phyloP scores from a whole-genome alignment of 2,329 filamentous ascomycete species.

The Sarocladium brachiariae region DNA sequence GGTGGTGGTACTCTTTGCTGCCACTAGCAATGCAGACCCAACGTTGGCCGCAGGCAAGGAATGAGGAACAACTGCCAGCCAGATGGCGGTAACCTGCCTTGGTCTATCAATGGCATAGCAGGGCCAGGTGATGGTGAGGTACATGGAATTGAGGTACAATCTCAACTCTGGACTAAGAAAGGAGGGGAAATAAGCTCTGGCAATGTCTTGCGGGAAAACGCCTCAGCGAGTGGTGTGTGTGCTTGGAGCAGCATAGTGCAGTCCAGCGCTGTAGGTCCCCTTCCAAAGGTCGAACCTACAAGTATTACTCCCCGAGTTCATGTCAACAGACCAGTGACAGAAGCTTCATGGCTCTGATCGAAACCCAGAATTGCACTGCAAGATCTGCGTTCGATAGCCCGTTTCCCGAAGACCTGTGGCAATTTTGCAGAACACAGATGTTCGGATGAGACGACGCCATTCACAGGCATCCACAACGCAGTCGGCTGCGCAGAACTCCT shows the following conservation, averaged over 20 bases:
- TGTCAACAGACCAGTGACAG: not conserved
- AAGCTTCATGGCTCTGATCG: too few species aligned
- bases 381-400: too few species aligned
- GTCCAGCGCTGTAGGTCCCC: not conserved
- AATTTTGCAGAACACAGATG: too few species aligned
- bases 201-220: not conserved
- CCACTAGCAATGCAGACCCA: slow-evolving; percentile 2
- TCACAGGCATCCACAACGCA: too few species aligned
- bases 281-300: not conserved
- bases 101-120: too few species aligned
- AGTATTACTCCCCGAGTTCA: too few species aligned
- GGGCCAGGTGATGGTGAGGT: not conserved
- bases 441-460: too few species aligned
- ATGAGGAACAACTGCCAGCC: not conserved
- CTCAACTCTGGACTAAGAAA: not conserved
- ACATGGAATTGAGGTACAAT: not conserved
- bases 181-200: not conserved
- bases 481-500: too few species aligned
- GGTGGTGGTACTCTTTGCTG: not conserved
- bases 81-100: too few species aligned
- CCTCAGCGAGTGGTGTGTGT: not conserved
- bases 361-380: not conserved
- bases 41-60: not conserved
- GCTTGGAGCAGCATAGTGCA: not conserved
- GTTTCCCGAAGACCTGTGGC: too few species aligned